Percentiles rank a stretch among this genome's conserved stretches.
These are phyloP conservation scores for Noccaea caerulescens DNA, from an alignment of 345 rosid genomes.

Conservation along the genomic window DNA sequence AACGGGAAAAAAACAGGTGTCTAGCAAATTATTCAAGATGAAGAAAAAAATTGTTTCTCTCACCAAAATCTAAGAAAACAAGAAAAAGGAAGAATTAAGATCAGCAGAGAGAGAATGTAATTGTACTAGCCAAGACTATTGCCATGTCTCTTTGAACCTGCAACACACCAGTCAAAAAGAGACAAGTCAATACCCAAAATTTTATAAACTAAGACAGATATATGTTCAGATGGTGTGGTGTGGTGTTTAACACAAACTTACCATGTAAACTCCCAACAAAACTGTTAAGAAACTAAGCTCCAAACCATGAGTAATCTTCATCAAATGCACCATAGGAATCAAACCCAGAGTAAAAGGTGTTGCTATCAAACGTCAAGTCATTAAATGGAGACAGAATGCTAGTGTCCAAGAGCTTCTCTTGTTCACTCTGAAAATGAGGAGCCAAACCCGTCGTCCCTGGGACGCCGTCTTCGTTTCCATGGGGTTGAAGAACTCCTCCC, in stretches of 20 bases:
- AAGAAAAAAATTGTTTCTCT: slow-evolving; percentile 24
- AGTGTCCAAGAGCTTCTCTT: slow-evolving; percentile 61
- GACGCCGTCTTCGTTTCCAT: slow-evolving; percentile 49
- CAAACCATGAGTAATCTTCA: slow-evolving; percentile 43
- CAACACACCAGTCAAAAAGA: neutral
- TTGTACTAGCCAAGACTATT: slow-evolving; percentile 39
- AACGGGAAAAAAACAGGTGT: slow-evolving; percentile 25
- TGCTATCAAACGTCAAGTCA: slow-evolving; percentile 55
- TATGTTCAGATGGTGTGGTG: slow-evolving; percentile 16
- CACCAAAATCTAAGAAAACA: slow-evolving; percentile 34
- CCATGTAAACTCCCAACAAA: slow-evolving; percentile 39
- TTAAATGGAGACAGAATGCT: slow-evolving; percentile 60
- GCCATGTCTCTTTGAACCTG: slow-evolving; percentile 41
- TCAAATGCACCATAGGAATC: slow-evolving; percentile 45
- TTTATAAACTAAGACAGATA: neutral
- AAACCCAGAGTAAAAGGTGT: slow-evolving; percentile 44
- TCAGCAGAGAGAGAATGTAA: slow-evolving; percentile 18
- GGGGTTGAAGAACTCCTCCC: slow-evolving; percentile 46
- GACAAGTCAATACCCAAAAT: neutral
- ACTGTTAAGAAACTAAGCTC: slow-evolving; percentile 37
- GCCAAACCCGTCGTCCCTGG: slow-evolving; percentile 46
- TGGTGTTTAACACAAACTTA: slow-evolving; percentile 26
- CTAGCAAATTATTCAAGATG: slow-evolving; percentile 33
- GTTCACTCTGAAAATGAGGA: slow-evolving; percentile 56
- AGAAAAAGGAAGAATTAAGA: slow-evolving; percentile 2